These are phyloP conservation scores for Lentinula sp. DNA, from an alignment of 768 basidiomycete species.

Conservation along the genomic window DNA sequence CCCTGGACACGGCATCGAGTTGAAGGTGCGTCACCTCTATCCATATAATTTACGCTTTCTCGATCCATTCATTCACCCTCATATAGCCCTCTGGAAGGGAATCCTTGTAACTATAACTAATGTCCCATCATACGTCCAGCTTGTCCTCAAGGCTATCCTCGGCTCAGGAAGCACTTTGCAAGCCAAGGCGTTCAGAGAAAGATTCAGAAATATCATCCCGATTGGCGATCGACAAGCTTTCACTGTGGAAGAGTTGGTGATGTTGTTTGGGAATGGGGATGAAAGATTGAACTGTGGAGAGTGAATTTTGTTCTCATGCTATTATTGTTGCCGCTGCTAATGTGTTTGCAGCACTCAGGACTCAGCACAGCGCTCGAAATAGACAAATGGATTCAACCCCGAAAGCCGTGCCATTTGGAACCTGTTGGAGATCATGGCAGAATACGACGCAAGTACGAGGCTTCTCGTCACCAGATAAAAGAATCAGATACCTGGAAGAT, in stretches of 20 bases:
- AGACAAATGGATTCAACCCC: constrained; percentile 96
- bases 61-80: background rate
- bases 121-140: constrained; percentile 82
- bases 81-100: constrained; percentile 71
- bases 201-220: constrained; percentile 85
- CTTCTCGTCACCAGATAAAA: no score
- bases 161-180: constrained; percentile 74
- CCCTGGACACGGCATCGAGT: constrained; percentile 92
- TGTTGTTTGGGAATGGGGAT: constrained; percentile 94
- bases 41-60: background rate
- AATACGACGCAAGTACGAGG: constrained; percentile 66
- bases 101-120: constrained; percentile 82
- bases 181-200: constrained; percentile 88
- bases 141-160: constrained; percentile 83
- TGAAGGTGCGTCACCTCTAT: constrained; percentile 48
- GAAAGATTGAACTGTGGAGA: constrained; percentile 93
- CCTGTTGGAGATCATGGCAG: constrained; percentile 81
- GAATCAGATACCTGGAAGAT: no score
- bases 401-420: constrained; percentile 90
- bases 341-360: constrained; percentile 38
- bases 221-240: constrained; percentile 87
- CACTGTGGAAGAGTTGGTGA: constrained; percentile 89
- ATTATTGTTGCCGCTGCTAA: background rate
- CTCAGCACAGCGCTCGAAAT: constrained; percentile 89
- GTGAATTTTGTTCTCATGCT: constrained; percentile 41